Evolutionary conservation across 495 filamentous ascomycete species (phyloP).

Genomic region (Talaromyces stipitatus): DNA sequence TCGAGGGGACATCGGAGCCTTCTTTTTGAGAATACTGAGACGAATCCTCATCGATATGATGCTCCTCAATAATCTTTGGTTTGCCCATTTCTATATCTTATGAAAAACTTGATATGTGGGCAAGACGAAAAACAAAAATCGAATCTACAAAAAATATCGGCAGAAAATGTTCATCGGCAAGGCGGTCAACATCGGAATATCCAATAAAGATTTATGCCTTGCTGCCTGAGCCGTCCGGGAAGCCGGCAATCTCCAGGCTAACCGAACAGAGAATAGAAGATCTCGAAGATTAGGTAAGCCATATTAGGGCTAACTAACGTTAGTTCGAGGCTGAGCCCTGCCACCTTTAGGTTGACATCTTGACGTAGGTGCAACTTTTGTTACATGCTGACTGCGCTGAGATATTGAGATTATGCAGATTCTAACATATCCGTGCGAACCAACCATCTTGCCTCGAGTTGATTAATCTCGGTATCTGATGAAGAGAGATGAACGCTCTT

Average conservation of each 20-base stretch:
- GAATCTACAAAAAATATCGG: background rate
- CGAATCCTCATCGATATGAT: background rate
- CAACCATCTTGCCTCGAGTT: background rate
- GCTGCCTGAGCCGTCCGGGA: background rate
- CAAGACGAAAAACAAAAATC: background rate
- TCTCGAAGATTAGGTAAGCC: background rate
- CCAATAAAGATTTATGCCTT: background rate
- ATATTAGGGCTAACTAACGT: too few species aligned
- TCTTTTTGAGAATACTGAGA: background rate
- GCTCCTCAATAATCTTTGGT: background rate
- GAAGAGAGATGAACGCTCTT: too few species aligned
- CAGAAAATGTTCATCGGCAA: conserved; percentile 2
- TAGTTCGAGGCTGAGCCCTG: too few species aligned
- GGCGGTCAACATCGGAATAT: background rate
- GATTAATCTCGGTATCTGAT: too few species aligned
- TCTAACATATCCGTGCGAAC: background rate
- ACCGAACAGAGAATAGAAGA: background rate
- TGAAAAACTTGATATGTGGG: background rate
- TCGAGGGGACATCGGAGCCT: background rate
- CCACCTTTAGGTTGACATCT: too few species aligned
- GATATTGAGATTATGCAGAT: too few species aligned
- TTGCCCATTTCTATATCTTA: background rate
- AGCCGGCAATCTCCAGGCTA: background rate
- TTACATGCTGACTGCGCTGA: too few species aligned
- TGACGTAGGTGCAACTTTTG: too few species aligned